Conservation (phyloP, 352 stramenopile species). For the Pythium brachiatum region DNA sequence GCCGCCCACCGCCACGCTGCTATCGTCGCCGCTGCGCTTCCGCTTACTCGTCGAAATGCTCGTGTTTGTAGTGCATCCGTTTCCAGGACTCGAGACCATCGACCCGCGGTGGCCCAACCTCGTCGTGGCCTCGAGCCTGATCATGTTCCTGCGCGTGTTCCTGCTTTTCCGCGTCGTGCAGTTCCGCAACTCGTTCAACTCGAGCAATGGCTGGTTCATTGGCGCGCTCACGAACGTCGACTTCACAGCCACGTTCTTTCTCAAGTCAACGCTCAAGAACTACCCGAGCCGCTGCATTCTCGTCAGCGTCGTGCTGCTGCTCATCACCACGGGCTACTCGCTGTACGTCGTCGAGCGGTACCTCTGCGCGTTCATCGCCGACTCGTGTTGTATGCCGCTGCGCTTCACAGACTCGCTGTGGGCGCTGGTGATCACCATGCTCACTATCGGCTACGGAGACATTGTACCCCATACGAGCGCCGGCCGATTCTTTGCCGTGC, state of each 20-base stretch:
- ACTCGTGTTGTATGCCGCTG: conserved; percentile 60
- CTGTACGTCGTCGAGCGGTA: conserved; percentile 73
- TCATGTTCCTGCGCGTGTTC: conserved; percentile 59
- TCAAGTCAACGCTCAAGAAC: conserved; percentile 79
- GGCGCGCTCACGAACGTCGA: conserved; percentile 74
- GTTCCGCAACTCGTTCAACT: conserved; percentile 73
- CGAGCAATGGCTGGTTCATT: conserved; percentile 83
- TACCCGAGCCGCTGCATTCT: conserved; percentile 50
- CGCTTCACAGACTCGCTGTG: conserved; percentile 51
- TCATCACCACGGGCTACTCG: conserved; percentile 49
- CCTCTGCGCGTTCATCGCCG: conserved; percentile 52
- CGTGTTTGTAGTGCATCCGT: conserved; percentile 59
- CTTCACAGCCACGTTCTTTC: conserved; percentile 61
- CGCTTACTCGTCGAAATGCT: conserved; percentile 47
- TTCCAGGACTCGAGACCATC: conserved; percentile 61
- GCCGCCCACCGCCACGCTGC: conserved; percentile 57
- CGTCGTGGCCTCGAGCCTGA: conserved; percentile 46
- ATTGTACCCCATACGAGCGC: conserved; percentile 49
- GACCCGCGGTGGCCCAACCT: conserved; percentile 64
- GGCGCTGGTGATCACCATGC: conserved; percentile 66
- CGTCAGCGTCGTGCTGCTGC: conserved; percentile 36
- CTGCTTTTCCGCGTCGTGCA: conserved; percentile 58
- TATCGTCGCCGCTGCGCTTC: conserved; percentile 52
- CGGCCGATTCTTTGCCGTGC: conserved; percentile 49
- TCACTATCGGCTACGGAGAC: conserved; percentile 76